Evolutionary conservation across 495 filamentous ascomycete genomes (phyloP).

Genomic region (Lasiosphaeria ovina): DNA sequence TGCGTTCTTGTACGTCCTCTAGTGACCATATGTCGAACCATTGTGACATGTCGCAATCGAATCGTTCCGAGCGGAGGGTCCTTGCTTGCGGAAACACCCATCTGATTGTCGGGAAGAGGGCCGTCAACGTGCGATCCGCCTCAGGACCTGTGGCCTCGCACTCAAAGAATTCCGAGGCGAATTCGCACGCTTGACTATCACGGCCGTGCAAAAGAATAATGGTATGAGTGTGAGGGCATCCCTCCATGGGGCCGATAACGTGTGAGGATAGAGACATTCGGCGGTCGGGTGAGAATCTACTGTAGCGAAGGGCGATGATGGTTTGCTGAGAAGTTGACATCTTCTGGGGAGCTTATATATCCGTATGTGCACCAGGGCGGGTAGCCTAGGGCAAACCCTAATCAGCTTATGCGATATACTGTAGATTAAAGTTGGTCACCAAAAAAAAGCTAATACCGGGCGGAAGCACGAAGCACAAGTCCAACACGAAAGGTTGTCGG

Average conservation of each 20-base stretch:
- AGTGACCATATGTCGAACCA: slow-evolving; percentile 19
- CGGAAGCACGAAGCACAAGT: no score
- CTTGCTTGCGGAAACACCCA: slow-evolving; percentile 16
- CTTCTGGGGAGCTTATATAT: no score
- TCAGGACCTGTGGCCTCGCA: slow-evolving; percentile 5
- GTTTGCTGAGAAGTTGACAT: no score
- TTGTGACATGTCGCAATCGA: slow-evolving; percentile 10
- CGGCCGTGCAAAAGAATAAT: slow-evolving; percentile 14
- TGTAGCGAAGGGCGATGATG: no score
- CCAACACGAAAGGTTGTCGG: no score
- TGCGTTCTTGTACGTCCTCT: slow-evolving; percentile 9
- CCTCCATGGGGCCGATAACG: slow-evolving; percentile 7
- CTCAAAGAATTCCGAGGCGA: slow-evolving; percentile 15
- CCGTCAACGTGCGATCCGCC: slow-evolving; percentile 2
- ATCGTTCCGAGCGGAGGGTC: slow-evolving; percentile 8
- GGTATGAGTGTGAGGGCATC: slow-evolving; percentile 13
- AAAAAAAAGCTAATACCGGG: no score
- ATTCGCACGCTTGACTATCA: slow-evolving; percentile 9
- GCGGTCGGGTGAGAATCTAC: no score
- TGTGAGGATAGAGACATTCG: neutral
- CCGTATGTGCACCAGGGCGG: no score
- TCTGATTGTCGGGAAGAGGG: slow-evolving; percentile 9
- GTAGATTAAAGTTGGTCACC: no score
- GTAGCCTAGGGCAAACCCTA: no score
- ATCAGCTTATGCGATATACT: no score